Percentiles rank a stretch among this genome's conserved stretches.
These are phyloP conservation scores for Trichoderma brevicompactum DNA, from an alignment of 2,329 filamentous ascomycete species.

Conservation along the genomic window DNA sequence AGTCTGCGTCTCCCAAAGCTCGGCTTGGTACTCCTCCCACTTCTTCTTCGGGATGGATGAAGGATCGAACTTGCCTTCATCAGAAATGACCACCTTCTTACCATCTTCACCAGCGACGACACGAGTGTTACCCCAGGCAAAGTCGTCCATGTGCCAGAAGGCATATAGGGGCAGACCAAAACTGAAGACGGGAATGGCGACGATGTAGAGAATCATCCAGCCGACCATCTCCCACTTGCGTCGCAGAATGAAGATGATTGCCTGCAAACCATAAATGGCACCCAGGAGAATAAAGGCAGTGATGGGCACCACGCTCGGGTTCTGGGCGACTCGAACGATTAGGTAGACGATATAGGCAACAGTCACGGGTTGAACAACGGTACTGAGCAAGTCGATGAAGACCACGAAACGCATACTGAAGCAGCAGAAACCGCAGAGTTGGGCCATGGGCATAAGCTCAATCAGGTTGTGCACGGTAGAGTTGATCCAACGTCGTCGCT, in stretches of 20 bases:
- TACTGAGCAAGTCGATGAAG: conserved; percentile 90
- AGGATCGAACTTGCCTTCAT: conserved; percentile 98
- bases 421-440: conserved; percentile 99
- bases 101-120: conserved; percentile 93
- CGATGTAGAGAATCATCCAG: conserved; percentile 96
- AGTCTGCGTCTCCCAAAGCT: conserved; percentile 94
- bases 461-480: conserved; percentile 97
- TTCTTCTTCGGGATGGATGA: conserved; percentile 92
- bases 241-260: conserved; percentile 92
- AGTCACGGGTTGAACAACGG: conserved; percentile 88
- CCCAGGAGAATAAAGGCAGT: conserved; percentile 89
- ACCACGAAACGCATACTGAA: conserved; percentile 99
- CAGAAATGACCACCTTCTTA: conserved; percentile 88
- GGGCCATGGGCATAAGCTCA: conserved; percentile 88
- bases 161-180: conserved; percentile 89
- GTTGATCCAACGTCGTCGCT: conserved; percentile 99
- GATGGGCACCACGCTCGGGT: conserved; percentile 70
- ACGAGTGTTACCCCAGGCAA: conserved; percentile 99
- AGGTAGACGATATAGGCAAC: conserved; percentile 89
- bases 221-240: conserved; percentile 99
- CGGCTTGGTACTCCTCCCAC: conserved; percentile 98
- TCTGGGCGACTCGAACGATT: conserved; percentile 70
- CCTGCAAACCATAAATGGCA: conserved; percentile 96
- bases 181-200: conserved; percentile 89
- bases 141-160: conserved; percentile 99